Conservation (phyloP, 768 basidiomycete genomes). For the Suillus decipiens region DNA sequence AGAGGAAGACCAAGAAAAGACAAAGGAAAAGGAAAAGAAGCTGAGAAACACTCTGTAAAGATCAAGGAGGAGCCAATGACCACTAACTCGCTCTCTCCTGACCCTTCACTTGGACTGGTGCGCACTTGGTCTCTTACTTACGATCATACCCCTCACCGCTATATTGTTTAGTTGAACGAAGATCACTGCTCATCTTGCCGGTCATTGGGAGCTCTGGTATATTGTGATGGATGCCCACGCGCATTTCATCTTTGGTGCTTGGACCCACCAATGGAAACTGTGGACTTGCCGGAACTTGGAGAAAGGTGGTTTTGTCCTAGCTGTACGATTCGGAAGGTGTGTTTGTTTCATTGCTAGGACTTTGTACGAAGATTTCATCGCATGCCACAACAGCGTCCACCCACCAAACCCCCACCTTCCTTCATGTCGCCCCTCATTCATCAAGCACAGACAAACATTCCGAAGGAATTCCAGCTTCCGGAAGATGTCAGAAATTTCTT, state of each 20-base stretch:
- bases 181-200: slow-evolving; percentile 87
- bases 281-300: slow-evolving; percentile 78
- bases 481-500: slow-evolving; percentile 82
- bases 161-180: slow-evolving; percentile 55
- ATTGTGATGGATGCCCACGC: slow-evolving; percentile 95
- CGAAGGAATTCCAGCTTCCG: slow-evolving; percentile 84
- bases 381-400: slow-evolving; percentile 53
- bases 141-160: slow-evolving; percentile 19
- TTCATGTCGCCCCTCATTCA: slow-evolving; percentile 73
- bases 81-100: slow-evolving; percentile 38
- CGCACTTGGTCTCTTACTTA: slow-evolving; percentile 21
- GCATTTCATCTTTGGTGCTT: slow-evolving; percentile 97
- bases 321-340: slow-evolving; percentile 68
- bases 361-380: slow-evolving; percentile 8
- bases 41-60: slow-evolving; percentile 34
- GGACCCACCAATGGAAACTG: slow-evolving; percentile 89
- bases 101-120: slow-evolving; percentile 39
- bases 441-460: slow-evolving; percentile 65
- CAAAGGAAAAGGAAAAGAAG: slow-evolving; percentile 52
- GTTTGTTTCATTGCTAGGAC: slow-evolving; percentile 17
- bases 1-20: slow-evolving; percentile 37
- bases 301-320: slow-evolving; percentile 78
- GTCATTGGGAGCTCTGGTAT: slow-evolving; percentile 82
- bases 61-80: slow-evolving; percentile 48
- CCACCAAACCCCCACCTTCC: slow-evolving; percentile 64